Base-by-base conservation (phyloP, 176 grass and related monocot genomes). In the Musa schizocarpa region DNA sequence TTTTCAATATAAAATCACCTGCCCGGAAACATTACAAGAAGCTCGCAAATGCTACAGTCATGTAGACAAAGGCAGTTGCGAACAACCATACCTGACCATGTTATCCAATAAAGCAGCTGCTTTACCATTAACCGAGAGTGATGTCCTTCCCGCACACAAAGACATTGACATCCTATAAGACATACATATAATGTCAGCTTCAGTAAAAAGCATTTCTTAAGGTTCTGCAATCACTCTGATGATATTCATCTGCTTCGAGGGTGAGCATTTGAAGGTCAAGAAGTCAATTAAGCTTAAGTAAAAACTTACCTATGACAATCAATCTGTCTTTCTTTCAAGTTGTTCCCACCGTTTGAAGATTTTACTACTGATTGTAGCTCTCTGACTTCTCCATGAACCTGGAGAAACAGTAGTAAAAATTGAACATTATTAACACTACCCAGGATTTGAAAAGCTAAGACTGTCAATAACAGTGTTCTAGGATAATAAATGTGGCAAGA, bases 321-420 rank as follows among this genome's bases (percentile, higher is more conserved):
- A 73, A 58, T 66, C 53, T 73, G 83, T 26, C 84, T 89, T 82
- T 92, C 89, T 50, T 89, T 83, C 66, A 68, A 78, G 24, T 74
- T 68, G 52, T 71, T 85, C 43, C 52, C 76, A 84, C 68, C 79
- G 68, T 82, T 76, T 19, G 17, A 61, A 77, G 79, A 74, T 19
- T 74, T 58, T 85, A 83, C 80, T 29, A 75, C 74, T 61, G 86
- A 88, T 67, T 87, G 85, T 77, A 92, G 90, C 65, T 92, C 87
- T 84, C 84, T 86, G 76, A 92, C 75, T 82, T 86, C 86, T 48
- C 70, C 77, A 53, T 76, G 86, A 74, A 96, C 83, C 85, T 96
- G 62, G 24, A 72, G 63, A 79, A 73, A 79, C 59, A 84, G 78
- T 64, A 71, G 75, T 6, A 14, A 50, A 54, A 73, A 48, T 54